phyloP scores from a whole-genome alignment of 345 rosid species.

The Ceriops decandra region DNA sequence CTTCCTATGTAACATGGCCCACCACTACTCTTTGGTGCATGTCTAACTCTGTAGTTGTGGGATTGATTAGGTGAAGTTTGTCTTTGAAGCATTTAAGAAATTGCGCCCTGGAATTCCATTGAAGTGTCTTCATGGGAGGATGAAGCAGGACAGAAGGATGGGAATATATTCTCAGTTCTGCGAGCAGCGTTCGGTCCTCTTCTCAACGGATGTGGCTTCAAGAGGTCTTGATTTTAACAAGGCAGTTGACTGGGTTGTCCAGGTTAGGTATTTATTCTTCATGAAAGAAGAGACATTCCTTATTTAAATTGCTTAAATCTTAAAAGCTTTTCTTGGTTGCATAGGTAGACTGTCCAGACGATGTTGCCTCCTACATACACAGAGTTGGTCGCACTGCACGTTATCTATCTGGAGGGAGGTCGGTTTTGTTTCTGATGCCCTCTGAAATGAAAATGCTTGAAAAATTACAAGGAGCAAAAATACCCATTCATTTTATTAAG shows the following conservation, averaged over 20 bases:
- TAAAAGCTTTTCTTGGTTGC: conserved; percentile 12
- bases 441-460: conserved; percentile 93
- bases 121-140: conserved; percentile 92
- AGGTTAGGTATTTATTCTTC: conserved; percentile 45
- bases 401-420: conserved; percentile 63
- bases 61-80: conserved; percentile 71
- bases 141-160: conserved; percentile 86
- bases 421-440: conserved; percentile 76
- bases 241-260: conserved; percentile 97
- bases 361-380: conserved; percentile 86
- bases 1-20: background rate
- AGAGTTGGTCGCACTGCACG: conserved; percentile 99
- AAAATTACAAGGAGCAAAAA: conserved; percentile 65
- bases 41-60: background rate
- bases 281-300: background rate
- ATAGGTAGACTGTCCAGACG: conserved; percentile 94
- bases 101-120: conserved; percentile 92
- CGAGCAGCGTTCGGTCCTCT: conserved; percentile 74
- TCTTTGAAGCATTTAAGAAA: conserved; percentile 88
- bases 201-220: conserved; percentile 87
- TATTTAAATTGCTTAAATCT: conserved; percentile 6
- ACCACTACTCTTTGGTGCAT: background rate
- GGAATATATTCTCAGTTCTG: conserved; percentile 81
- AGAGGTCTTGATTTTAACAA: conserved; percentile 95
- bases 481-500: conserved; percentile 71